Base-by-base conservation (phyloP, 441 rosid species). In the Lepidium campestre region DNA sequence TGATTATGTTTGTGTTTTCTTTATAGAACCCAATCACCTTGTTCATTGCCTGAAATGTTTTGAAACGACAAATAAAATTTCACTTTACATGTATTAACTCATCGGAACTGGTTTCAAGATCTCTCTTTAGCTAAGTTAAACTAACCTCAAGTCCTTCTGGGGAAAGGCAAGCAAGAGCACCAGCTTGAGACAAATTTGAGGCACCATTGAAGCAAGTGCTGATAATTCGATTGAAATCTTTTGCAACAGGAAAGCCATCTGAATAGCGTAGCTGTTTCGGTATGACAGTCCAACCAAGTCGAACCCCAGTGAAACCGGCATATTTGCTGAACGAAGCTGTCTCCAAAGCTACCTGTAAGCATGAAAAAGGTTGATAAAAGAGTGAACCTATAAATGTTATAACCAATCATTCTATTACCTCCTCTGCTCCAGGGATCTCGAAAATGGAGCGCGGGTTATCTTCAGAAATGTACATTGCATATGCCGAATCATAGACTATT, bases 231-330 rank as follows among this genome's bases (percentile, higher is more conserved):
- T 87, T 89, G 85, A 94, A 89, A 81, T 94, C 98, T 64, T 78
- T 88, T 42, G 96, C 97, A 50, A 94, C 91, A 37, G 99, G 94
- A 68, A 81, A 90, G 56, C 98, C 98, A 70, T 94, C 96, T 8
- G 95, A 85, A 78, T 86, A 94, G 37, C 82, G 78, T 29, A 94
- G 90, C 75, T 94, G 71, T 59, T 94, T 91, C 14, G 99, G 96
- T 57, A 94, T 72, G 60, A 86, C 98, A 19, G 98, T 94, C 98
- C 99, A 91, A 59, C 97, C 99, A 6, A 94, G 91, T 56, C 99
- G 89, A 68, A 94, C 96, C 47, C 99, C 99, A 10, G 97, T 91
- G 70, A 94, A 94, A 55, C 99, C 99, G 40, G 98, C 98, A 77
- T 91, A 89, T 82, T 94, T 94, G 71, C 99, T 91, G 70, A 94